phyloP scores from a whole-genome alignment of 2,329 filamentous ascomycete genomes.

The Ophiostoma australiae region DNA sequence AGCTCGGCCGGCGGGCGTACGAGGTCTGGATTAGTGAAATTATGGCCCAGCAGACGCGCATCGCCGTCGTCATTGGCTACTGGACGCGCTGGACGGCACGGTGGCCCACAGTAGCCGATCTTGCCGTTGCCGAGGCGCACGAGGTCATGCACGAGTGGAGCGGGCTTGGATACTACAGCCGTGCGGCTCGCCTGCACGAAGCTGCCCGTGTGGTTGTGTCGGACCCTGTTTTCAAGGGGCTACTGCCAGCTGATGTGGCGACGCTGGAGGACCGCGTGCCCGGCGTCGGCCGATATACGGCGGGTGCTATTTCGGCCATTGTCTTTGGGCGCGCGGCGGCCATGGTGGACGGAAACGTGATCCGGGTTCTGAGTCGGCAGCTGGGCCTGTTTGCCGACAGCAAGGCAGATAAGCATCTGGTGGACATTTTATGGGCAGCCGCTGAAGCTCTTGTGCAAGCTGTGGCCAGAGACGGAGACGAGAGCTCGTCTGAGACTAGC shows the following conservation, averaged over 20 bases:
- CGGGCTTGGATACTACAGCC: conserved; percentile 60
- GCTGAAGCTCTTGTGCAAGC: conserved; percentile 52
- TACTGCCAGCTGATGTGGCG: conserved; percentile 45
- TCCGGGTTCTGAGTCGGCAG: conserved; percentile 57
- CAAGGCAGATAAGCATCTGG: conserved; percentile 50
- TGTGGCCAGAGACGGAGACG: conserved; percentile 40
- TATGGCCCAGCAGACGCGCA: conserved; percentile 63
- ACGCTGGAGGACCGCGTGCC: conserved; percentile 50
- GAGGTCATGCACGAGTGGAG: conserved; percentile 57
- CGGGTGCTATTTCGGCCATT: conserved; percentile 58
- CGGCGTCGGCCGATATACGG: conserved; percentile 59
- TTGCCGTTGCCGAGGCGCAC: conserved; percentile 49
- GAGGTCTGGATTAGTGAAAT: conserved; percentile 64
- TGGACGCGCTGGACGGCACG: conserved; percentile 58
- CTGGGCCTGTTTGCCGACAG: conserved; percentile 53
- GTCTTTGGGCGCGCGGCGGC: conserved; percentile 56
- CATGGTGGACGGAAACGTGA: conserved; percentile 61
- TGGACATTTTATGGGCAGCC: conserved; percentile 54
- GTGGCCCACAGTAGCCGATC: conserved; percentile 55
- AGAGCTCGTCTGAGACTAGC: conserved; percentile 8
- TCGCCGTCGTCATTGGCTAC: conserved; percentile 57
- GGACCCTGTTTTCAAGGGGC: conserved; percentile 40
- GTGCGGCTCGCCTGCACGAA: conserved; percentile 56
- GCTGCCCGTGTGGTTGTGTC: conserved; percentile 49
- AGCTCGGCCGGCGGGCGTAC: conserved; percentile 53